Evolutionary conservation across 352 stramenopile species (phyloP).

Genomic region (Achlya hypogyna): DNA sequence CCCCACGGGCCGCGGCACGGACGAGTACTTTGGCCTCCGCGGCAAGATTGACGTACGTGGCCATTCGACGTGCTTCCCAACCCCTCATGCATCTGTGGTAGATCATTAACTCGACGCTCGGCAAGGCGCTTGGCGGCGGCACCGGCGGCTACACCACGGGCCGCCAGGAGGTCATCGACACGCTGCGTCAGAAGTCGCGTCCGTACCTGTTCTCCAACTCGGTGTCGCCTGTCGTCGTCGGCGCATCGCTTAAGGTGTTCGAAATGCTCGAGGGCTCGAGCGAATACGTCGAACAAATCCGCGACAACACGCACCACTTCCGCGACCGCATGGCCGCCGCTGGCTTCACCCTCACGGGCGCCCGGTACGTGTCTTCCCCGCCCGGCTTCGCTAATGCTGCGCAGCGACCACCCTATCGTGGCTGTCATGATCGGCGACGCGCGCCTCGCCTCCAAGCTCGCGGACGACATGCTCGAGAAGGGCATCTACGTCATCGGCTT

Average conservation of each 20-base stretch:
- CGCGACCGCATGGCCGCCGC: conserved; percentile 84
- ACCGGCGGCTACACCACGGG: conserved; percentile 90
- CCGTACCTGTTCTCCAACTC: conserved; percentile 95
- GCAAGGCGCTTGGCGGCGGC: conserved; percentile 90
- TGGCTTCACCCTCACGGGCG: conserved; percentile 85
- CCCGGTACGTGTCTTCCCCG: conserved; percentile 27
- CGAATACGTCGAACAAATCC: conserved; percentile 84
- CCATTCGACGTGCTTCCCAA: background rate
- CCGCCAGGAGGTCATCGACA: conserved; percentile 84
- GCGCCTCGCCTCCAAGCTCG: conserved; percentile 80
- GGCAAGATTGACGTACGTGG: conserved; percentile 65
- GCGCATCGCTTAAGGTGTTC: conserved; percentile 90
- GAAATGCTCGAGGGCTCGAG: conserved; percentile 84
- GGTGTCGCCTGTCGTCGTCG: conserved; percentile 85
- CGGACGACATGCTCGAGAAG: conserved; percentile 88
- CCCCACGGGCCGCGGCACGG: conserved; percentile 82
- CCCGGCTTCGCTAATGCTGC: background rate
- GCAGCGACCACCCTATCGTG: conserved; percentile 83
- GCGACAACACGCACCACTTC: conserved; percentile 86
- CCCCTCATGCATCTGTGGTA: conserved; percentile 1
- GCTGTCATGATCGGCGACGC: conserved; percentile 90
- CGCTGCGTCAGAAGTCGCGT: conserved; percentile 83
- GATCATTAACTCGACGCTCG: conserved; percentile 92
- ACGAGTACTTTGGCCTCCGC: conserved; percentile 86
- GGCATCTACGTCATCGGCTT: conserved; percentile 94